Percentiles rank a stretch among this genome's conserved stretches.
Evolutionary conservation across 768 basidiomycete species (phyloP).

Genomic region (Kwoniella shandongensis): DNA sequence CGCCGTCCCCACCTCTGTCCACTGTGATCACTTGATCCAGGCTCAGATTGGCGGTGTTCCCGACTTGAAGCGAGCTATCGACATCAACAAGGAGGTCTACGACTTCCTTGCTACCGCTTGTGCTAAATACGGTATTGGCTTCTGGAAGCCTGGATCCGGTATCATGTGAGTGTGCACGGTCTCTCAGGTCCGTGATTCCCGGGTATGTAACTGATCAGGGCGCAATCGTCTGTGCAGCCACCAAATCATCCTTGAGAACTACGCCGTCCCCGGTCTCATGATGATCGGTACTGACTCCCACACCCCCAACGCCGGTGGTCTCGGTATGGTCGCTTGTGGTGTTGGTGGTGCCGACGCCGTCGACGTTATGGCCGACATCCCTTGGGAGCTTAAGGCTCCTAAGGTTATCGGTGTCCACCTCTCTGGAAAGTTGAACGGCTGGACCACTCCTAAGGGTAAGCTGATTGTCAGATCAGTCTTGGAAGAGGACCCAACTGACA

Average conservation of each 20-base stretch:
- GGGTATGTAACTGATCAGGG: conserved; percentile 4
- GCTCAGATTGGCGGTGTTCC: conserved; percentile 90
- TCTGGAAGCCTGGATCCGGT: conserved; percentile 99
- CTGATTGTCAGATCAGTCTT: background rate
- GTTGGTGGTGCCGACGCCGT: conserved; percentile 99
- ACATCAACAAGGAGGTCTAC: conserved; percentile 97
- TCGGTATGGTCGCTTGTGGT: conserved; percentile 99
- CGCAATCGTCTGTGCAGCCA: conserved; percentile 56
- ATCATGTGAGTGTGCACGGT: conserved; percentile 64
- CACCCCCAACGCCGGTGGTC: conserved; percentile 98
- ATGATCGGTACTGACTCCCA: conserved; percentile 99
- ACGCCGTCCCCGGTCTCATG: conserved; percentile 97
- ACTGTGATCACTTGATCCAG: conserved; percentile 99
- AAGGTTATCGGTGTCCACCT: conserved; percentile 98
- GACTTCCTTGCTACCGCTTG: conserved; percentile 97
- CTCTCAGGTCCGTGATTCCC: background rate
- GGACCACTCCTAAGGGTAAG: conserved; percentile 95
- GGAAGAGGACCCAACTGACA: conserved; percentile 10
- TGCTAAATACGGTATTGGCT: conserved; percentile 97
- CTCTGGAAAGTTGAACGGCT: conserved; percentile 89
- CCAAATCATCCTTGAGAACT: conserved; percentile 99
- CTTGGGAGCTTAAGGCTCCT: conserved; percentile 99
- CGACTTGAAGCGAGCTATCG: conserved; percentile 87
- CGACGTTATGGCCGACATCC: conserved; percentile 95
- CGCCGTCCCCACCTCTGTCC: conserved; percentile 96